Conservation (phyloP, 371 early-diverging fungal genomes). For the Zopfochytrium polystomum region DNA sequence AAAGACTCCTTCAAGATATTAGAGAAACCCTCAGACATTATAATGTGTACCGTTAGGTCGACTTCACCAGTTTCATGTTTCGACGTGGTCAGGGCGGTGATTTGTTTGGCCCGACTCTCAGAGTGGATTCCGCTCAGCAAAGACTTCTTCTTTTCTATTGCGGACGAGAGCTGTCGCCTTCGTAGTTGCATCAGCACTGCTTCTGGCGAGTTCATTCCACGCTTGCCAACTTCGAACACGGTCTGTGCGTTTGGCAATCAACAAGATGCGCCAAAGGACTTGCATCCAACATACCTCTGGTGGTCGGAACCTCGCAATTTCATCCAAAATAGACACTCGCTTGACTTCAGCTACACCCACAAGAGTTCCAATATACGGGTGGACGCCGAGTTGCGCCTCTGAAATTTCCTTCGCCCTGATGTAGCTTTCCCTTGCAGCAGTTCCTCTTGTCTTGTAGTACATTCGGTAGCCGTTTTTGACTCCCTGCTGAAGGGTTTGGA, state of each 20-base stretch:
- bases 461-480: constrained; percentile 82
- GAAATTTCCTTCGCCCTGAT: constrained; percentile 78
- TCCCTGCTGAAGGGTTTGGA: constrained; percentile 63
- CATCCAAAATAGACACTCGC: constrained; percentile 17
- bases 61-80: neutral
- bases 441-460: constrained; percentile 75
- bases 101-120: constrained; percentile 19
- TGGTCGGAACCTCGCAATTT: constrained; percentile 24
- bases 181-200: constrained; percentile 80
- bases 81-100: constrained; percentile 11
- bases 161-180: constrained; percentile 57
- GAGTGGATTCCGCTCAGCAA: constrained; percentile 15
- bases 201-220: constrained; percentile 71
- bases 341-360: constrained; percentile 15
- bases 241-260: constrained; percentile 58
- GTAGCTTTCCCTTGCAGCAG: constrained; percentile 79
- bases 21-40: too few relatives aligned
- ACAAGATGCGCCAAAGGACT: neutral
- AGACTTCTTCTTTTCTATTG: constrained; percentile 50
- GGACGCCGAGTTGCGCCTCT: constrained; percentile 65
- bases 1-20: constrained; percentile 5
- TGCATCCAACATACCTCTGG: constrained; percentile 15
- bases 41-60: too few relatives aligned
- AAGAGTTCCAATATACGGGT: constrained; percentile 60
- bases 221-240: constrained; percentile 83